These are phyloP conservation scores for Ichthyophthirius multifiliis DNA, from an alignment of 169 alveolate species.

Conservation along the genomic window DNA sequence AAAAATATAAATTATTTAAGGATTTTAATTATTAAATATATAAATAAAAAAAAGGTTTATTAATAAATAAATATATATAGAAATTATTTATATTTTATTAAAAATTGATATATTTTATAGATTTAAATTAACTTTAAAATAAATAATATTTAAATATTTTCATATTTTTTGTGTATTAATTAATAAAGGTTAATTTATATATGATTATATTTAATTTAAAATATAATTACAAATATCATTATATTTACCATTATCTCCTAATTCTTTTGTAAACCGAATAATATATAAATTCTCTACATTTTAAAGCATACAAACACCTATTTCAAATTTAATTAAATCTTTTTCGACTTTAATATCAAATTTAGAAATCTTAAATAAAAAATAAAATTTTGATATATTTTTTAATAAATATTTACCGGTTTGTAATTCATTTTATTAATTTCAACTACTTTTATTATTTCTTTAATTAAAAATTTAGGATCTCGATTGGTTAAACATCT, in stretches of 20 bases:
- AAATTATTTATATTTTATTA: no score
- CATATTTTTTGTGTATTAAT: no score
- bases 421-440: neutral
- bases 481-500: constrained; percentile 56
- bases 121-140: no score
- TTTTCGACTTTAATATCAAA: neutral
- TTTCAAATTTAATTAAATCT: neutral
- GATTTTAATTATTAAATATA: no score
- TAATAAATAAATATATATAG: no score
- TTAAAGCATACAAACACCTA: neutral
- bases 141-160: no score
- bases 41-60: no score
- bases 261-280: neutral
- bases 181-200: neutral
- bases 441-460: neutral
- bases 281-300: neutral
- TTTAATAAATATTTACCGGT: neutral
- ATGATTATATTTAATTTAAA: neutral
- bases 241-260: neutral
- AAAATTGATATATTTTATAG: no score
- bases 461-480: constrained; percentile 22
- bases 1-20: no score
- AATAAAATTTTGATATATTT: neutral
- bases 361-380: neutral
- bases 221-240: neutral